Evolutionary conservation across 164 flowering plant species (phyloP), one percentile per base, ranked within the genome.

Genomic region (Aristolochia contorta): DNA sequence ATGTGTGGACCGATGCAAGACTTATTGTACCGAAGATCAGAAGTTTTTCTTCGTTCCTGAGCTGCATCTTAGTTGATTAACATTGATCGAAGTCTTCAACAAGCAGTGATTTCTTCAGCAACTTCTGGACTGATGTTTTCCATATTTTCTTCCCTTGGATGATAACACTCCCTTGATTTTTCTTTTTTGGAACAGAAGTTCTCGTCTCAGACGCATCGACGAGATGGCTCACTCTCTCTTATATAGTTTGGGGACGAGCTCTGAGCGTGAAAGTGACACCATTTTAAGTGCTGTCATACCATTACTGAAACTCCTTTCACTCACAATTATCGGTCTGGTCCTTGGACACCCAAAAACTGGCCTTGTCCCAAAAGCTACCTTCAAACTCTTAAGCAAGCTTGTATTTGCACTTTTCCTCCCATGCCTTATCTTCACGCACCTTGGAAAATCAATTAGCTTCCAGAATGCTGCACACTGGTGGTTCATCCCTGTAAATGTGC

Each of bases 331-430:
- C 0, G 98, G 98, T 24, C 71, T 92, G 8, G 41, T 85, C 66
- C 86, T 89, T 27, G 86, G 85, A 1, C 78, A 87, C 71, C 93
- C 86, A 0, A 83, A 68, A 58, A 70, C 68, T 54, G 74, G 81
- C 61, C 71, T 88, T 1, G 67, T 85, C 51, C 91, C 98, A 8
- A 80, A 62, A 74, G 81, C 88, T 1, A 89, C 96, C 0, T 86
- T 87, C 67, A 82, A 77, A 73, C 96, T 92, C 47, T 78, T 89
- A 1, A 92, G 96, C 85, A 92, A 89, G 77, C 93, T 92, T 19
- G 91, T 92, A 7, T 92, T 89, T 61, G 94, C 84, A 12, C 70
- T 92, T 37, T 89, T 92, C 79, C 70, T 89, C 65, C 98, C 97
- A 0, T 92, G 96, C 67, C 69, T 81, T 14, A 89, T 86, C 63